These are phyloP conservation scores for Torulaspora quercuum DNA, from an alignment of 805 yeast species.

Conservation along the genomic window DNA sequence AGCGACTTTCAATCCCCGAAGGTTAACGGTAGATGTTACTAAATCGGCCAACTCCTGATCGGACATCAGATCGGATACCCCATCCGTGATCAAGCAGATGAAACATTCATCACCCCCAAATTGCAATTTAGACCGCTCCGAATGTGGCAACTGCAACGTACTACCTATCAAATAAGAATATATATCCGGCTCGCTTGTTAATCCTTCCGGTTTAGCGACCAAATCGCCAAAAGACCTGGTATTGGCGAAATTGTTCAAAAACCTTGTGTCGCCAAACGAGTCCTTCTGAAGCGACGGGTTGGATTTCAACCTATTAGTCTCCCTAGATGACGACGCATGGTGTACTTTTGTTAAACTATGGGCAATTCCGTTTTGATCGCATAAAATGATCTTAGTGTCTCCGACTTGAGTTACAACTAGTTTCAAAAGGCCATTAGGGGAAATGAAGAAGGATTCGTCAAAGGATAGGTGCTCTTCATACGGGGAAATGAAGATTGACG, in stretches of 20 bases:
- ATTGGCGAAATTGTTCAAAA: slow-evolving; percentile 72
- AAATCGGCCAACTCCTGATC: slow-evolving; percentile 93
- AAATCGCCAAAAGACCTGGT: slow-evolving; percentile 93
- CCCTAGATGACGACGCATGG: slow-evolving; percentile 82
- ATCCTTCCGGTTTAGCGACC: slow-evolving; percentile 74
- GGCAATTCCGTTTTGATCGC: slow-evolving; percentile 77
- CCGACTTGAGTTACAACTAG: slow-evolving; percentile 87
- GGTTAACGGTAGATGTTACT: slow-evolving; percentile 60
- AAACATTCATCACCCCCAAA: slow-evolving; percentile 87
- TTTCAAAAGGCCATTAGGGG: slow-evolving; percentile 60
- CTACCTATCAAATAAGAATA: slow-evolving; percentile 67
- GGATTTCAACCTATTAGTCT: slow-evolving; percentile 64
- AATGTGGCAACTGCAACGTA: slow-evolving; percentile 40
- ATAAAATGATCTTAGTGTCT: slow-evolving; percentile 82
- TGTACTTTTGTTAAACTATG: slow-evolving; percentile 76
- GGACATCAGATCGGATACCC: slow-evolving; percentile 71
- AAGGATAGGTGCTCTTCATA: slow-evolving; percentile 23
- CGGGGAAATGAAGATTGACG: slow-evolving; percentile 51
- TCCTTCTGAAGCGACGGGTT: slow-evolving; percentile 69
- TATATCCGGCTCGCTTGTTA: slow-evolving; percentile 90
- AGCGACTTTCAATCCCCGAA: slow-evolving; percentile 62
- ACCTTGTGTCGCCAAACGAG: slow-evolving; percentile 89
- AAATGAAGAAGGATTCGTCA: slow-evolving; percentile 42
- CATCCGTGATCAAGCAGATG: slow-evolving; percentile 79
- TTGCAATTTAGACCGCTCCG: slow-evolving; percentile 36